Base-by-base conservation (phyloP, 208 protist genomes). In the Angomonas deanei region DNA sequence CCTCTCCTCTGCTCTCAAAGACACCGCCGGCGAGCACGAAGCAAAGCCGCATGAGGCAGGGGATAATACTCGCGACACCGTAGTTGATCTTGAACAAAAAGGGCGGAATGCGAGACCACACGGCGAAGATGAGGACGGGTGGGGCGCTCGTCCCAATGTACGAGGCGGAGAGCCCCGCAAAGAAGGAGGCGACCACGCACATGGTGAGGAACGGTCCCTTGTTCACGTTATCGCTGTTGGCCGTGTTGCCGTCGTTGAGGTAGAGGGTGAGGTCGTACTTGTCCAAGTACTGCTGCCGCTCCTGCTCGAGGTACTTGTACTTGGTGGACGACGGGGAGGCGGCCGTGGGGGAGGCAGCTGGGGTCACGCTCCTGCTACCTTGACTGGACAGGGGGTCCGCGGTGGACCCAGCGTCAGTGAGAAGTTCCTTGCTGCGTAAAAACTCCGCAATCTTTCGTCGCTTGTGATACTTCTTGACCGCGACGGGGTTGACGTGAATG, bases 1-100 rank as follows among this genome's bases (percentile, higher is more conserved):
- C n/a, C 23, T 17, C 23, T 53, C 23, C 47, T 15, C 11, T 42
- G 36, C 15, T 69, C 33, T 56, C 49, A 24, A 56, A 55, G 23
- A 70, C 60, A 38, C 65, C 56, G 46, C 68, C 52, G 2, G 24
- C 24, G 52, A 72, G 62, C 62, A 66, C 72, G 26, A 78, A 26
- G 1, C 61, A 24, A 26, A 53, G 19, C 10, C 47, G 47, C n/a
- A 26, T n/a, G 47, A 53, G 47, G 47, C n/a, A 15, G 1, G 72
- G 72, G 30, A 78, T 52, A 19, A 73, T 60, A 31, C 53, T 73
- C n/a, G 72, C 59, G 2, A 68, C 66, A 6, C 66, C 62, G 66
- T 73, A 73, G 62, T 78, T 72, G 28, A 70, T 70, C 17, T 63
- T 62, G 39, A 78, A 67, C 24, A 70, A 55, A 30, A 66, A 42